These are phyloP conservation scores for Aspergillus sojae DNA, from an alignment of 2,329 filamentous ascomycete genomes.

Conservation along the genomic window DNA sequence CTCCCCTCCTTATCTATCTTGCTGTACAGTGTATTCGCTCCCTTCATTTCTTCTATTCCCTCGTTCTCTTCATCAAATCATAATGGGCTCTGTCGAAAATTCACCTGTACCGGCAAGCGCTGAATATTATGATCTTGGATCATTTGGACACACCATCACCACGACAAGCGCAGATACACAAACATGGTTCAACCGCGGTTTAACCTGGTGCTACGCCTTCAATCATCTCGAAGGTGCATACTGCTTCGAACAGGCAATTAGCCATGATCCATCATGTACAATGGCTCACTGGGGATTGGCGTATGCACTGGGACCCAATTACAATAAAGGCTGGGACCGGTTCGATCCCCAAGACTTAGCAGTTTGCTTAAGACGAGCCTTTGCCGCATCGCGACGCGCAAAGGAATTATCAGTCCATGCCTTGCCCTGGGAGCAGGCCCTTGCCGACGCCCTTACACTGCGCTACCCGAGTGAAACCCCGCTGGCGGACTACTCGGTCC, in stretches of 20 bases:
- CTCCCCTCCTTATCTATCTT: background rate
- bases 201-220: constrained; percentile 76
- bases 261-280: constrained; percentile 45
- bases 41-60: no score
- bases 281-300: constrained; percentile 56
- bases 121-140: constrained; percentile 59
- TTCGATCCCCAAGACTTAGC: constrained; percentile 49
- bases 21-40: background rate
- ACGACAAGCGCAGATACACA: constrained; percentile 58
- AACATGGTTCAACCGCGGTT: constrained; percentile 70
- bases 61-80: no score
- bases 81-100: background rate
- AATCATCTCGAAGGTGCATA: constrained; percentile 71
- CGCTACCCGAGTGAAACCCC: constrained; percentile 59
- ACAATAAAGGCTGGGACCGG: constrained; percentile 56
- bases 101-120: constrained; percentile 17
- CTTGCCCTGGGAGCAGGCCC: constrained; percentile 58
- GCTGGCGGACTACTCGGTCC: constrained; percentile 51
- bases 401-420: constrained; percentile 38
- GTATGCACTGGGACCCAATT: constrained; percentile 54
- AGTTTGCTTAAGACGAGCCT: constrained; percentile 49
- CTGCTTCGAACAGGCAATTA: constrained; percentile 50
- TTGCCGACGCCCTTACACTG: constrained; percentile 63
- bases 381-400: constrained; percentile 49
- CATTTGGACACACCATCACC: constrained; percentile 58